Percentiles rank a stretch among this genome's conserved stretches.
Evolutionary conservation across 2,329 filamentous ascomycete genomes (phyloP).

Genomic region (Grosmannia huntii): DNA sequence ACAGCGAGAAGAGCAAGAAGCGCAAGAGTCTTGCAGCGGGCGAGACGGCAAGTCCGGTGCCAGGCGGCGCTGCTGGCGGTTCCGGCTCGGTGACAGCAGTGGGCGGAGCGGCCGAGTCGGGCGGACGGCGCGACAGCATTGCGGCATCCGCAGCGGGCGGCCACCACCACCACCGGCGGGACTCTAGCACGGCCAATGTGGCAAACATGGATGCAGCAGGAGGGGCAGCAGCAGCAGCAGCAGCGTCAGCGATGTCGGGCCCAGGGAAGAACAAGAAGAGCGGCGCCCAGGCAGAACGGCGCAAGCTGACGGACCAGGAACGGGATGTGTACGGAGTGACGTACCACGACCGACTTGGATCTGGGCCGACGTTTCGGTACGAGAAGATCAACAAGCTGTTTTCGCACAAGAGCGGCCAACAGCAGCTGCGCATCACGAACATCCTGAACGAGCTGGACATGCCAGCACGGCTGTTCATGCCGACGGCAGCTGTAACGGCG

Average conservation of each 20-base stretch:
- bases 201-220: conserved; percentile 13
- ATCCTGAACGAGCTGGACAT: conserved; percentile 62
- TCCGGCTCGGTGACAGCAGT: background rate
- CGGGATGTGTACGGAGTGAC: conserved; percentile 73
- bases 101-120: conserved; percentile 20
- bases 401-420: conserved; percentile 61
- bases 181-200: conserved; percentile 1
- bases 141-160: conserved; percentile 25
- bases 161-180: conserved; percentile 5
- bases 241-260: conserved; percentile 26
- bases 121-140: conserved; percentile 40
- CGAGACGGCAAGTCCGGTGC: conserved; percentile 37
- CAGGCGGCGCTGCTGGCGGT: conserved; percentile 17
- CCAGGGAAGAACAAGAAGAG: conserved; percentile 32
- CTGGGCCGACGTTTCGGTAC: conserved; percentile 81
- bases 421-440: conserved; percentile 62
- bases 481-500: conserved; percentile 57
- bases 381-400: conserved; percentile 70
- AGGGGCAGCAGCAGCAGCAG: conserved; percentile 19
- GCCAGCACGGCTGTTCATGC: conserved; percentile 56
- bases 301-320: conserved; percentile 62
- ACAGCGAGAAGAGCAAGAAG: conserved; percentile 80
- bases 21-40: conserved; percentile 56
- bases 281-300: conserved; percentile 40
- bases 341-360: conserved; percentile 71